phyloP scores from a whole-genome alignment of 2,329 filamentous ascomycete species.

The Aspergillaceae sp. region DNA sequence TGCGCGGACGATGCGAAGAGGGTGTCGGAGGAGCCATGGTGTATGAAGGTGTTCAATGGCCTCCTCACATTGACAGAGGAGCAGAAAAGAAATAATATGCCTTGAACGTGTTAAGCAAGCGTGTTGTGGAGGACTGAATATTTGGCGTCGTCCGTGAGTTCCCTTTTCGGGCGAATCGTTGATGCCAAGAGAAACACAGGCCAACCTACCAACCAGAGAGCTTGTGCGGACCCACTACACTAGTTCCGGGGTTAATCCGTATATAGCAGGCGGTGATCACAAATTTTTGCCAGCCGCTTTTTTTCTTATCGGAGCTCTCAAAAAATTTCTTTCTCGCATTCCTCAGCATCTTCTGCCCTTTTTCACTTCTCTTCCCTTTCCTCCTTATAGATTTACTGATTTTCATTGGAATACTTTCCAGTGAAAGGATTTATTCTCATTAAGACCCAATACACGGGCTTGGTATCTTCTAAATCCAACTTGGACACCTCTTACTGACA shows the following conservation, averaged over 20 bases:
- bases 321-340: conserved; percentile 17
- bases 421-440: conserved; percentile 1
- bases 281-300: conserved; percentile 23
- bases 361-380: conserved; percentile 4
- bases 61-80: conserved; percentile 14
- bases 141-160: not conserved
- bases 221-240: not conserved
- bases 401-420: conserved; percentile 8
- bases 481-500: conserved; percentile 15
- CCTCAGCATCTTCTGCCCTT: conserved; percentile 12
- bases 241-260: conserved; percentile 1
- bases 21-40: conserved; percentile 22
- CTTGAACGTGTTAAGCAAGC: not conserved
- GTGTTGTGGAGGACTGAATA: no score
- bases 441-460: conserved; percentile 3
- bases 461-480: conserved; percentile 11
- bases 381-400: no score
- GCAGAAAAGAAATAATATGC: not conserved
- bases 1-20: conserved; percentile 36
- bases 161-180: not conserved
- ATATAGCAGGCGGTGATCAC: conserved; percentile 18
- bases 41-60: conserved; percentile 5
- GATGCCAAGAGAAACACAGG: not conserved
- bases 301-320: conserved; percentile 22
- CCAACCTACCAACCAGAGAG: conserved; percentile 3